Evolutionary conservation across 169 alveolate genomes (phyloP), one percentile per base, ranked within the genome.

Genomic region (Plasmodium knowlesi): DNA sequence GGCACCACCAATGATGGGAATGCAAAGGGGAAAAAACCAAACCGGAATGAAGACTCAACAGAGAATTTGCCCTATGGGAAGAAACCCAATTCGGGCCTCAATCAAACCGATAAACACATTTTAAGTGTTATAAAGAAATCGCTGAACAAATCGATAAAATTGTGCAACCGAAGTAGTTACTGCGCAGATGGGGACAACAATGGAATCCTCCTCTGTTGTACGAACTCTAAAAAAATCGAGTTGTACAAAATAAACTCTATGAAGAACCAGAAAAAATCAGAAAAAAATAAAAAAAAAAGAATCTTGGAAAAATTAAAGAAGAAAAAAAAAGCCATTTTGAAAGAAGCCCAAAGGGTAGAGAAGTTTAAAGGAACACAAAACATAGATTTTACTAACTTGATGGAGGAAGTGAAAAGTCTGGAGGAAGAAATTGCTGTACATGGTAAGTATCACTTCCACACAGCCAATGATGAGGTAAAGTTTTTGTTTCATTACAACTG

Each of bases 241-340:
- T 16, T 91, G 34, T 91, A 91, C 71, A 91, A 91, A 82, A 91
- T 91, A 43, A 91, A 91, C 83, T 91, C 95, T 12, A 57, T 91
- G 30, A 81, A 91, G 73, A 91, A 82, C 82, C 95, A 91, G 76
- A 91, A 91, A 53, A 91, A 91, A 91, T 91, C 95, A 5, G 95
- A 91, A 82, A 91, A 91, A 37, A 43, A 70, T 5, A 91, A 30
- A 82, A 91, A 91, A 54, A 91, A 91, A 91, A 80, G 95, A 91
- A 81, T 81, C 37, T n/a, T 91, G 22, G 85, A 81, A 81, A 91
- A 91, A 71, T 82, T 91, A 30, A 91, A 81, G 34, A 91, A 82
- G 74, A 91, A 91, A 50, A 91, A 91, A 91, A 82, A 72, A 34
- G 34, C 19, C 4, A 70, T 91, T 19, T 32, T 82, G 74, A 80